A percentile compares a stretch with the other conserved stretches of the same genome.
Evolutionary conservation across 75 land plant genomes (phyloP).

Genomic region (Adiantum capillusveneris): DNA sequence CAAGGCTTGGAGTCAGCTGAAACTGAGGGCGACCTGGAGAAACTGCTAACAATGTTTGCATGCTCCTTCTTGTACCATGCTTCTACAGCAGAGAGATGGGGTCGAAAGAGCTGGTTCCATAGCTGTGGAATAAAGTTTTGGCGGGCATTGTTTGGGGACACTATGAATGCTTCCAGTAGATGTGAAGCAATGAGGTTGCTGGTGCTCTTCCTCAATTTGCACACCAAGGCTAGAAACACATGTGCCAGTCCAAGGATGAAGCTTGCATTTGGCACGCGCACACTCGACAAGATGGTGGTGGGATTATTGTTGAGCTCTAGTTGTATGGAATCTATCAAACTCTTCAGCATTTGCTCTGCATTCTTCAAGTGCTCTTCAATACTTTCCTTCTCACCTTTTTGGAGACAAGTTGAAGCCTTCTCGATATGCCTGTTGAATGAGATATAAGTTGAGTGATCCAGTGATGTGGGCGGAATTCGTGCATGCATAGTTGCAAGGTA

Average conservation of each 20-base stretch:
- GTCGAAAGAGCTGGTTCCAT: background rate
- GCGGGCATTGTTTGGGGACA: background rate
- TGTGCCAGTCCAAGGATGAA: background rate
- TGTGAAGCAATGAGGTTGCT: background rate
- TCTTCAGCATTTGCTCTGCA: background rate
- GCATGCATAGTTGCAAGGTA: no score
- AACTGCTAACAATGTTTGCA: background rate
- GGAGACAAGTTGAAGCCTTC: background rate
- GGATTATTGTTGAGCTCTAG: background rate
- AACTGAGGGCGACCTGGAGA: background rate
- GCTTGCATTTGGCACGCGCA: background rate
- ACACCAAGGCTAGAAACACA: background rate
- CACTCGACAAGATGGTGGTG: background rate
- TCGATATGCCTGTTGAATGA: background rate
- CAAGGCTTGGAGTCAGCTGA: background rate
- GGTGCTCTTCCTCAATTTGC: background rate
- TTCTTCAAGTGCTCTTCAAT: background rate
- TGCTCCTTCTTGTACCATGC: conserved; percentile 1
- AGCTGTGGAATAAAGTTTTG: conserved; percentile 1
- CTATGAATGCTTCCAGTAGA: background rate
- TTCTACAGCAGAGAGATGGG: background rate
- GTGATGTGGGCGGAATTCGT: no score
- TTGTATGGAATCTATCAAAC: background rate
- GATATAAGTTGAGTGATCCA: no score
- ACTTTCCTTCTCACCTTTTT: background rate